These are phyloP conservation scores for Wickerhamomyces bovis DNA, from an alignment of 805 yeast genomes.

Conservation along the genomic window DNA sequence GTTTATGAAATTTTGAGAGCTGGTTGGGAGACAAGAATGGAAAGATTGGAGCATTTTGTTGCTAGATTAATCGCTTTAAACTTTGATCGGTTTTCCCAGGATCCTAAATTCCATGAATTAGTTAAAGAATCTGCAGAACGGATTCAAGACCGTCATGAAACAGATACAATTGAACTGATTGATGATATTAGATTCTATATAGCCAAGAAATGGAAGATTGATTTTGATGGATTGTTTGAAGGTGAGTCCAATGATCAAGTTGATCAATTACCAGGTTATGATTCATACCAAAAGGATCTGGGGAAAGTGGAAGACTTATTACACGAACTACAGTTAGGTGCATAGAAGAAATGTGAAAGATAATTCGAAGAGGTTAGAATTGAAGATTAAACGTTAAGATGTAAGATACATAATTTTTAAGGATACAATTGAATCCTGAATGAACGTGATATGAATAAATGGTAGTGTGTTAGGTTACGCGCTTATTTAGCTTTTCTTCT, in stretches of 20 bases:
- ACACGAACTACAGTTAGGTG: constrained; percentile 35
- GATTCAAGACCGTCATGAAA: constrained; percentile 57
- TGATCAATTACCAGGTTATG: constrained; percentile 18
- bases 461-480: no score
- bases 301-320: constrained; percentile 35
- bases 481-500: constrained; percentile 23
- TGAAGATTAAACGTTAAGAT: not conserved
- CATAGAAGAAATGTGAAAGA: constrained; percentile 19
- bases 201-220: constrained; percentile 22
- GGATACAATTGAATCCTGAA: no score
- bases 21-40: constrained; percentile 63
- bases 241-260: constrained; percentile 18
- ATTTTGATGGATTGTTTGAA: constrained; percentile 28
- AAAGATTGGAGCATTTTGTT: constrained; percentile 56
- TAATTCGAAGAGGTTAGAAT: not conserved
- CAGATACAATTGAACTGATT: constrained; percentile 73
- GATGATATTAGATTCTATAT: constrained; percentile 73
- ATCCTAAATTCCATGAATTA: constrained; percentile 34
- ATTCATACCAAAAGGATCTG: constrained; percentile 27
- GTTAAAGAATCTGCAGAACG: constrained; percentile 46
- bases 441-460: no score
- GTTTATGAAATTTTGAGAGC: constrained; percentile 54
- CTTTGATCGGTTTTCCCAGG: constrained; percentile 31
- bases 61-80: constrained; percentile 53
- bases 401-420: not conserved